Percentiles rank a stretch among this genome's conserved stretches.
Conservation (phyloP, 208 protist genomes). For the Strigomonas oncopelti region DNA sequence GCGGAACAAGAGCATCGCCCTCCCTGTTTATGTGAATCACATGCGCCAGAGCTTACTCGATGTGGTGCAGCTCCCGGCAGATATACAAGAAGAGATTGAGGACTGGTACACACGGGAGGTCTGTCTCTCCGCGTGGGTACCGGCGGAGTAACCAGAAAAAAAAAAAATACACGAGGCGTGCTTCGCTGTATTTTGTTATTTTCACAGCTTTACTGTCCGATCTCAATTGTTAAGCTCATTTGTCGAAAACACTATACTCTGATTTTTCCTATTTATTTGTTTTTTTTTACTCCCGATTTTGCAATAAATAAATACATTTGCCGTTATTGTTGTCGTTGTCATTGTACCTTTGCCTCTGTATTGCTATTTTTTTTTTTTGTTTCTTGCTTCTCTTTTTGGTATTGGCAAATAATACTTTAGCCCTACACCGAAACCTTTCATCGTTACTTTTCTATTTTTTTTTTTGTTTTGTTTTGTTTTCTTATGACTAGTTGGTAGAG, state of each 20-base stretch:
- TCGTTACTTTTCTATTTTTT: conserved; percentile 9
- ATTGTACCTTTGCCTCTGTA: conserved; percentile 4
- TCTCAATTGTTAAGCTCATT: background rate
- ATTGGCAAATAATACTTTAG: background rate
- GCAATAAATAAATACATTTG: conserved; percentile 13
- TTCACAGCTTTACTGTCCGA: too few species aligned
- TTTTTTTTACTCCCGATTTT: background rate
- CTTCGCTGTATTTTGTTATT: background rate
- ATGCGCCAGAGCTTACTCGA: conserved; percentile 67
- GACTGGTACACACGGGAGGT: conserved; percentile 85
- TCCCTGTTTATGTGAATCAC: conserved; percentile 87
- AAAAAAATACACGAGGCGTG: background rate
- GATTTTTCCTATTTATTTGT: conserved; percentile 16
- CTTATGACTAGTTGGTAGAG: background rate
- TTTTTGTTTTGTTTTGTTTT: background rate
- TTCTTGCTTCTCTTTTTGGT: too few species aligned
- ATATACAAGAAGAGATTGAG: conserved; percentile 18
- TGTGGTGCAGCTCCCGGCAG: conserved; percentile 56
- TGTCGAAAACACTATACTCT: background rate
- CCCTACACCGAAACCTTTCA: too few species aligned
- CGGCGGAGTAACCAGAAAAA: conserved; percentile 23
- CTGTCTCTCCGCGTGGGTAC: conserved; percentile 76
- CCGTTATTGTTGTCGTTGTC: conserved; percentile 18
- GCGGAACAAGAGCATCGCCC: conserved; percentile 18
- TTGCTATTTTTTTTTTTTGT: conserved; percentile 8